Evolutionary conservation across 1,139 yeast genomes (phyloP).

Genomic region (Saccharomyces hybrid): DNA sequence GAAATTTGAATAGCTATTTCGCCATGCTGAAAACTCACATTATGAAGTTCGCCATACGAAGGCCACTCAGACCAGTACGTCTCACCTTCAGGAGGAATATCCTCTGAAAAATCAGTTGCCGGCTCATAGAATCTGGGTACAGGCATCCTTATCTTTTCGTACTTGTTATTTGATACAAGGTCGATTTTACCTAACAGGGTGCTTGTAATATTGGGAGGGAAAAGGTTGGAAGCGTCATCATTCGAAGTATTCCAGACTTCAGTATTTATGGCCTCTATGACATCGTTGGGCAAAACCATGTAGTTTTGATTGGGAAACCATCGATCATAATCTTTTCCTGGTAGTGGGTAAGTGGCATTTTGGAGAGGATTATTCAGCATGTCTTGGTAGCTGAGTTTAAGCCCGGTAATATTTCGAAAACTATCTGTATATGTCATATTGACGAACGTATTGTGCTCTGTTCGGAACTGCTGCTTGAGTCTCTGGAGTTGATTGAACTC

Average conservation of each 20-base stretch:
- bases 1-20: slow-evolving; percentile 22
- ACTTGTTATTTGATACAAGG: slow-evolving; percentile 17
- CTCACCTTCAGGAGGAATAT: slow-evolving; percentile 24
- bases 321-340: slow-evolving; percentile 37
- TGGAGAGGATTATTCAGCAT: slow-evolving; percentile 37
- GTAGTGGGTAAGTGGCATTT: slow-evolving; percentile 53
- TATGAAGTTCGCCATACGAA: slow-evolving; percentile 21
- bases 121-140: slow-evolving; percentile 27
- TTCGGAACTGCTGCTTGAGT: slow-evolving; percentile 18
- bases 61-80: slow-evolving; percentile 19
- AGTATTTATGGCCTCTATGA: slow-evolving; percentile 35
- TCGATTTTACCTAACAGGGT: slow-evolving; percentile 23
- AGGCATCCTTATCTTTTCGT: slow-evolving; percentile 24
- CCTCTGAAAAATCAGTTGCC: slow-evolving; percentile 20
- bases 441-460: slow-evolving; percentile 32
- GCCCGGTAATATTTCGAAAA: slow-evolving; percentile 71
- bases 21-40: slow-evolving; percentile 28
- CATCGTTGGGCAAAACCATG: slow-evolving; percentile 54
- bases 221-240: slow-evolving; percentile 10
- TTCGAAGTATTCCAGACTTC: slow-evolving; percentile 20
- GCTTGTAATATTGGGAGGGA: slow-evolving; percentile 29
- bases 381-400: slow-evolving; percentile 55
- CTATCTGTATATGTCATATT: slow-evolving; percentile 45
- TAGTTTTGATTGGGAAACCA: slow-evolving; percentile 50
- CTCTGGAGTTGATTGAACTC: slow-evolving; percentile 27